These are phyloP conservation scores for Nakazawaea wickerhamii DNA, from an alignment of 805 yeast genomes.

Conservation along the genomic window DNA sequence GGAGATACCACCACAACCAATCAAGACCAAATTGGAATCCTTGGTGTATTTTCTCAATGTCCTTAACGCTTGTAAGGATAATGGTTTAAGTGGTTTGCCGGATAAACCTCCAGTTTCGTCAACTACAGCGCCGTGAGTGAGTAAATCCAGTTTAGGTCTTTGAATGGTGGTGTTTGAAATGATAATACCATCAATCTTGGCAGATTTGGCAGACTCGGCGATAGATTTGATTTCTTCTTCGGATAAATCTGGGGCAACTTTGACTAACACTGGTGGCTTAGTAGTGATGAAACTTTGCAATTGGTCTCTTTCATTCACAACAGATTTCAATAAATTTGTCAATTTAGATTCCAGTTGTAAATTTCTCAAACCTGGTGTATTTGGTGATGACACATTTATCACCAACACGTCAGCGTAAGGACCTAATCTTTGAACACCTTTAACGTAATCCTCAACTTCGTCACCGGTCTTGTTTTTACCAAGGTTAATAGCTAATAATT, in stretches of 20 bases:
- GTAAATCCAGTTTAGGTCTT: constrained; percentile 57
- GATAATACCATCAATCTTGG: constrained; percentile 86
- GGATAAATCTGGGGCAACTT: constrained; percentile 88
- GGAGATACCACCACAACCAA: constrained; percentile 96
- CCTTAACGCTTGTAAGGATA: constrained; percentile 65
- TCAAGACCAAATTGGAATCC: constrained; percentile 63
- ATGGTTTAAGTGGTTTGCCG: constrained; percentile 86
- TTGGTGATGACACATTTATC: constrained; percentile 90
- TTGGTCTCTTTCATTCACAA: constrained; percentile 62
- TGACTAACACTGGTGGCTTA: constrained; percentile 78
- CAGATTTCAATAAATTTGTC: constrained; percentile 57
- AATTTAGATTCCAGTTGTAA: constrained; percentile 76
- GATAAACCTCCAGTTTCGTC: constrained; percentile 82
- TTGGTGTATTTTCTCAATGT: constrained; percentile 72
- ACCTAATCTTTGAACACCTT: constrained; percentile 80
- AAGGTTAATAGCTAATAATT: constrained; percentile 73
- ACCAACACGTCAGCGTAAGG: constrained; percentile 84
- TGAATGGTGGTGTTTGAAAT: constrained; percentile 89
- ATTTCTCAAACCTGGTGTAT: constrained; percentile 90
- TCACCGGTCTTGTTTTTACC: constrained; percentile 94
- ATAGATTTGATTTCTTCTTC: constrained; percentile 78
- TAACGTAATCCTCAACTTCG: constrained; percentile 78
- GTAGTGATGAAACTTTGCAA: constrained; percentile 36
- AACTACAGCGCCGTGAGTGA: constrained; percentile 41
- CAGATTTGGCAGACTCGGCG: constrained; percentile 69